Evolutionary conservation across 73 alveolate genomes (phyloP).

Genomic region (Paramecium sonneborni): DNA sequence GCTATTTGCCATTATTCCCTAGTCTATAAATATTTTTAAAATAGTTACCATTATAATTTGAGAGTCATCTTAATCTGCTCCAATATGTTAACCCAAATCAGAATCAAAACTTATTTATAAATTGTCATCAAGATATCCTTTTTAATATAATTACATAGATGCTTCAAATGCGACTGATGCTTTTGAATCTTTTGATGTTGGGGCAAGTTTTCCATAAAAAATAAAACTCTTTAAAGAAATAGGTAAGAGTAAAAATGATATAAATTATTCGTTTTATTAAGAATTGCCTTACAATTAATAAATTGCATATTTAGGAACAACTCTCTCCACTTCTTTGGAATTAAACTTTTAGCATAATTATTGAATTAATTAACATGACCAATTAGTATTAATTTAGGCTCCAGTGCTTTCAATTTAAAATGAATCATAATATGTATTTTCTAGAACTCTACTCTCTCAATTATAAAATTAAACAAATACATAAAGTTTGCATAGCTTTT

Average conservation of each 20-base stretch:
- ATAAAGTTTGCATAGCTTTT: not conserved
- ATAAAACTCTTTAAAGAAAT: not conserved
- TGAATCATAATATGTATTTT: not conserved
- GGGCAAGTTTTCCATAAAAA: not conserved
- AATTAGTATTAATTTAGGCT: slow-evolving; percentile 6
- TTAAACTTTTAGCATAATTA: not conserved
- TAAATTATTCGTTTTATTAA: not conserved
- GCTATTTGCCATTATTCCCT: slow-evolving; percentile 9
- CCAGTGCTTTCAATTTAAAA: not conserved
- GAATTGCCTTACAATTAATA: not conserved
- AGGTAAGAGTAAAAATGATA: slow-evolving; percentile 6
- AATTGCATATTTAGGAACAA: not conserved
- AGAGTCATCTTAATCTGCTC: slow-evolving; percentile 47
- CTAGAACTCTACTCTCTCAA: not conserved
- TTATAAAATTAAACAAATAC: not conserved
- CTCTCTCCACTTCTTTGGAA: not conserved
- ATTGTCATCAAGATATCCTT: not conserved
- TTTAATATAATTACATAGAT: not conserved
- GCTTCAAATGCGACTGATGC: slow-evolving; percentile 25
- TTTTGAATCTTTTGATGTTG: not conserved
- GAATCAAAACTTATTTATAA: not conserved
- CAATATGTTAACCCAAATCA: slow-evolving; percentile 20
- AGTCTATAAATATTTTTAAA: not conserved
- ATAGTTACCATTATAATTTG: slow-evolving; percentile 5
- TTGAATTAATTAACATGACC: not conserved